A percentile compares a stretch with the other conserved stretches of the same genome.
These are phyloP conservation scores for Paxillus ammoniavirescens DNA, from an alignment of 768 basidiomycete species.

Conservation along the genomic window DNA sequence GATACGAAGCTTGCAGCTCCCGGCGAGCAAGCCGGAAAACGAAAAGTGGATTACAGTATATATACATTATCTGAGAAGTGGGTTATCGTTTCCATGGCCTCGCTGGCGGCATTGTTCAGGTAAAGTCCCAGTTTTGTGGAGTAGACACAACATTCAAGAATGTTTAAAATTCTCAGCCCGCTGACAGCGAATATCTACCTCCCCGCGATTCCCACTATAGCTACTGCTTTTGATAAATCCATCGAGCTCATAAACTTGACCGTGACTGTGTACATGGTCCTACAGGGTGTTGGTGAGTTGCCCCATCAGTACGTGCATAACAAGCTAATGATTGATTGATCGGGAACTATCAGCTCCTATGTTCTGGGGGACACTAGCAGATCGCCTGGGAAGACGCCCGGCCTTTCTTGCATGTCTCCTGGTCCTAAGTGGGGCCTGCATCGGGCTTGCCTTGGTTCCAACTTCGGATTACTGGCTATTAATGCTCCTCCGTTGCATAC, in stretches of 20 bases:
- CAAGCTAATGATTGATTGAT: neutral
- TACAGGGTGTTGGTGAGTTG: slow-evolving; percentile 44
- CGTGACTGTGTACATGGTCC: slow-evolving; percentile 60
- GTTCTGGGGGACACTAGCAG: slow-evolving; percentile 62
- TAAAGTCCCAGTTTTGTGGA: slow-evolving; percentile 10
- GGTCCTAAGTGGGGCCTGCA: slow-evolving; percentile 62
- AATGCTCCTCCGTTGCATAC: slow-evolving; percentile 75
- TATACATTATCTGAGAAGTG: slow-evolving; percentile 62
- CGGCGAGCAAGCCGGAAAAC: neutral
- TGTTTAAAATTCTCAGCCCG: slow-evolving; percentile 41
- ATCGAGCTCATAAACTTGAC: slow-evolving; percentile 77
- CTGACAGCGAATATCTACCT: slow-evolving; percentile 78
- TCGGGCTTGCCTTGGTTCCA: slow-evolving; percentile 56
- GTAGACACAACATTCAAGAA: neutral
- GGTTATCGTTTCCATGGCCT: slow-evolving; percentile 63
- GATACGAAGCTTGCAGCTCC: neutral
- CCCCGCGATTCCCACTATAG: slow-evolving; percentile 72
- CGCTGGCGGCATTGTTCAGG: slow-evolving; percentile 66
- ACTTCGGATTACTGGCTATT: slow-evolving; percentile 73
- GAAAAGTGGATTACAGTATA: slow-evolving; percentile 39
- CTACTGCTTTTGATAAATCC: slow-evolving; percentile 56
- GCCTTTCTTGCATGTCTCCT: slow-evolving; percentile 62
- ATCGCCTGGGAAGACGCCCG: slow-evolving; percentile 61
- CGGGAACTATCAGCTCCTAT: slow-evolving; percentile 46
- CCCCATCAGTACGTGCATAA: neutral